Base-by-base conservation (phyloP, 495 filamentous ascomycete species). In the Trichoderma reesei region DNA sequence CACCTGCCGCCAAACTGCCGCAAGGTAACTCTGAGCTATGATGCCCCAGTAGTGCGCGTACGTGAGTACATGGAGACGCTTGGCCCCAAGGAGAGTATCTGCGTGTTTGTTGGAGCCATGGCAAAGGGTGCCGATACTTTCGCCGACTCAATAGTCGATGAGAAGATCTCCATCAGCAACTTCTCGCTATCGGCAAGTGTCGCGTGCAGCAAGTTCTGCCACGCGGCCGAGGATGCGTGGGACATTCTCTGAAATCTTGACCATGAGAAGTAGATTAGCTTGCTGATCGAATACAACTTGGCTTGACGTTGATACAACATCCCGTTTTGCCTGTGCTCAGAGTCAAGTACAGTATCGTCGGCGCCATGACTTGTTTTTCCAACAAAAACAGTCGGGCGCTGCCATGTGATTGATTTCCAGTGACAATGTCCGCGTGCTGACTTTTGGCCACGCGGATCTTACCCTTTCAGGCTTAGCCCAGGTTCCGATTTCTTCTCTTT, bases 191-290 rank as follows among this genome's bases (percentile, higher is more conserved):
- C 90, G 71, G 94, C 94, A 59, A 96, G 91, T 79, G 93, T 98
- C 38, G 94, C 94, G 41, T 98, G 94, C 80, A 95, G 92, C 80
- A 98, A 97, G 76, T 97, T 98, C 80, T 97, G 94, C 78, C 94
- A 98, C 75, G 94, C 94, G 56, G 94, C 92, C 37, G 94, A 98
- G 76, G 94, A 98, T 73, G 86, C 88, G 46, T 98, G 94, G 94
- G 86, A 91, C 68, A 91, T 98, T 67, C 83, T 96, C 68, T 98
- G 83, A 77, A 14, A 26, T 26, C 11, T 60, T 38, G 38, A 44
- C 36, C 46, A 31, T 14, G 26, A 8, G 20, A 33, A 18, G 33
- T 46, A 37, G 63, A 59, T 37, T 63, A 38, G 37, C 31, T 18
- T 31, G 38, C 61, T 42, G 38, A 31, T 42, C 14, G 61, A 46